Base-by-base conservation (phyloP, 2,329 filamentous ascomycete genomes). In the Microsporum ferrugineum region DNA sequence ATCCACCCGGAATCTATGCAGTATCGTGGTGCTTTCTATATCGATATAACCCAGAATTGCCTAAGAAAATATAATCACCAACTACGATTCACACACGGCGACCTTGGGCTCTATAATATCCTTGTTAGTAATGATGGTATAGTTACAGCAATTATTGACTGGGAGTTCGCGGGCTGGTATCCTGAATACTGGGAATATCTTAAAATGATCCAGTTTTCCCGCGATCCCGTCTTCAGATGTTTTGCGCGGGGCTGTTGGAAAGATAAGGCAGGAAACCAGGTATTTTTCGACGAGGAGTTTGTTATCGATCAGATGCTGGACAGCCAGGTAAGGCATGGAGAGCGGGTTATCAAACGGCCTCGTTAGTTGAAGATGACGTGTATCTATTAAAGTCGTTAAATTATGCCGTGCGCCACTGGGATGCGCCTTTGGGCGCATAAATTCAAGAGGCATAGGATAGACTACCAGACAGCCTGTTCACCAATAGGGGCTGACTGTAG, bases 151-250 rank as follows among this genome's bases (percentile, higher is more conserved):
- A 64, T 76, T 17, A 70, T 76, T 64, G 72, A 76, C 65, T 75
- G 71, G 72, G 73, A 74, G 58, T 70, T 66, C 61, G 63, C 72
- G 29, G 70, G 72, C 10, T 75, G 71, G 73, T 72, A 72, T 63
- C 73, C 72, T 17, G 69, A 63, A 49, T 75, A 74, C 63, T 75
- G 71, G 72, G 73, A 75, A 63, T 75, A 72, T 63, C 65, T 63
- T 4, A 64, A 64, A 45, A 63, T 63, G 62, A 62, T 63, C 29
- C 60, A 63, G 45, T 63, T 63, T 60, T 62, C 47, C 36, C 60
- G 62, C 8, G 60, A 63, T 56, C n/a, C 62, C 2, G 39, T 59
- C 34, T 60, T 62, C 55, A 47, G 62, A 43, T 63, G 62, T 60
- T 63, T 63, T 60, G 62, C 17, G 17, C 17, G 17, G 17, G 64